Evolutionary conservation across 2,329 filamentous ascomycete species (phyloP).

Genomic region (Sphaerulina vaccinii): DNA sequence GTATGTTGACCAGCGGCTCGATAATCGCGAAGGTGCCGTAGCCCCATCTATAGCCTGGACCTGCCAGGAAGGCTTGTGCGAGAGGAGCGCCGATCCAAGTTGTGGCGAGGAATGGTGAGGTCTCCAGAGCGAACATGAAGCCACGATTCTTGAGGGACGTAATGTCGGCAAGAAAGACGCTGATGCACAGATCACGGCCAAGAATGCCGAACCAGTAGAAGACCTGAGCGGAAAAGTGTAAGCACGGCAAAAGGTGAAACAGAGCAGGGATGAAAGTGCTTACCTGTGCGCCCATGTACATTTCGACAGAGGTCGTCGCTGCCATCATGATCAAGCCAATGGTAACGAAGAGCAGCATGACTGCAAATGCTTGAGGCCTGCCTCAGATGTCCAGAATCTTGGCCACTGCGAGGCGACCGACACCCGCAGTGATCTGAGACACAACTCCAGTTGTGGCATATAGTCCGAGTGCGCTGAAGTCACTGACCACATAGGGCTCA

Average conservation of each 20-base stretch:
- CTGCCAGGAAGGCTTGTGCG: not conserved
- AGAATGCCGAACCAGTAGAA: conserved; percentile 33
- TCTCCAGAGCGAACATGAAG: conserved; percentile 61
- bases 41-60: conserved; percentile 7
- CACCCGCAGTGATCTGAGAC: conserved; percentile 1
- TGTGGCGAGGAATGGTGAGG: conserved; percentile 65
- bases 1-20: conserved; percentile 45
- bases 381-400: conserved; percentile 68
- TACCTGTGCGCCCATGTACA: conserved; percentile 13
- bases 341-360: conserved; percentile 54
- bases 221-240: too few species aligned
- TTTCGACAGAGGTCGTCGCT: conserved; percentile 56
- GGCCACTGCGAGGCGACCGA: conserved; percentile 54
- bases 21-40: conserved; percentile 11
- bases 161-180: conserved; percentile 67
- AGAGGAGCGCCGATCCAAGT: conserved; percentile 10
- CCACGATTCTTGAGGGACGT: conserved; percentile 65
- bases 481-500: conserved; percentile 40
- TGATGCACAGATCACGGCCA: conserved; percentile 60
- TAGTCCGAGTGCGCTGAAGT: conserved; percentile 41
- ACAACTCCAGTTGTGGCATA: conserved; percentile 48
- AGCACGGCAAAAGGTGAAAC: too few species aligned
- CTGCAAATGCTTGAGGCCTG: conserved; percentile 60
- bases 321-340: conserved; percentile 65
- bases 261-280: too few species aligned